Evolutionary conservation across 2,329 filamentous ascomycete genomes (phyloP).

Genomic region (Ceratocystis variospora): DNA sequence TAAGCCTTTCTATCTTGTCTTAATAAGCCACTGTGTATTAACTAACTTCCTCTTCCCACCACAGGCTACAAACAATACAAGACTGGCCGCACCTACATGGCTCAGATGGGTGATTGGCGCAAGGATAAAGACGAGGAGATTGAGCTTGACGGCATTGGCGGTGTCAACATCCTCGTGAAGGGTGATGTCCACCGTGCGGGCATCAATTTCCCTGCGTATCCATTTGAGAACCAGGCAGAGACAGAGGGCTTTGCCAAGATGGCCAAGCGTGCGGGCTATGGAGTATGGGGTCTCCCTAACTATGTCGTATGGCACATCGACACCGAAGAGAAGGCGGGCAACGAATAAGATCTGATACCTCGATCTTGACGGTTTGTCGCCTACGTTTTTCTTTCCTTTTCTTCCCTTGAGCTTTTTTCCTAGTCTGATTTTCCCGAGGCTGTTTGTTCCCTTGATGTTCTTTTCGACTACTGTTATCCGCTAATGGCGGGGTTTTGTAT

Average conservation of each 20-base stretch:
- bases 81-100: constrained; percentile 83
- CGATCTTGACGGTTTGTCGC: neutral
- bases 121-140: constrained; percentile 87
- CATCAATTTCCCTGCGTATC: constrained; percentile 96
- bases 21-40: neutral
- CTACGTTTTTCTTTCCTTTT: constrained; percentile 1
- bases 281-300: constrained; percentile 84
- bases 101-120: constrained; percentile 79
- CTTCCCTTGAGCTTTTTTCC: neutral
- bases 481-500: neutral
- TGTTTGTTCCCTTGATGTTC: neutral
- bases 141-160: constrained; percentile 86
- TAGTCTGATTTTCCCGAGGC: neutral
- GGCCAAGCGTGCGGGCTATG: constrained; percentile 89
- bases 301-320: constrained; percentile 99
- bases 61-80: constrained; percentile 83
- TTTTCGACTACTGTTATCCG: neutral
- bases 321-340: constrained; percentile 85
- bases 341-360: constrained; percentile 33
- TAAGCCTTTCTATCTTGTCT: constrained; percentile 26
- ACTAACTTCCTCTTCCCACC: constrained; percentile 21
- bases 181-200: constrained; percentile 92
- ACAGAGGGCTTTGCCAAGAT: constrained; percentile 98
- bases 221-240: constrained; percentile 97
- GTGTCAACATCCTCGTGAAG: constrained; percentile 95